These are phyloP conservation scores for Carex arenaria DNA, from an alignment of 202 grass and related monocot species.

Conservation along the genomic window DNA sequence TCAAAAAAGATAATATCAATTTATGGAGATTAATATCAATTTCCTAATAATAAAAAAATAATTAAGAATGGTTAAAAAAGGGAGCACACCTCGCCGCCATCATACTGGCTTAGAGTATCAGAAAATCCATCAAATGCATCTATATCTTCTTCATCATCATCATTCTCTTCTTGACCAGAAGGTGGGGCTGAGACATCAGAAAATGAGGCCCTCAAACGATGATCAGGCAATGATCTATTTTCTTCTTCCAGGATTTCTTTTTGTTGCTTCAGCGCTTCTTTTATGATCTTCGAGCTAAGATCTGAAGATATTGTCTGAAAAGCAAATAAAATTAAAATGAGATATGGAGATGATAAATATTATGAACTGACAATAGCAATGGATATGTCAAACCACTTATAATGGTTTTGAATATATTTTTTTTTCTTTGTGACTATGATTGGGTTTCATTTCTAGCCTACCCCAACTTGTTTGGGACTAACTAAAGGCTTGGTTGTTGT, in stretches of 20 bases:
- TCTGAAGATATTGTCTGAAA: constrained; percentile 42
- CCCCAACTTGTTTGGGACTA: no score
- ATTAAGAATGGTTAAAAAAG: neutral
- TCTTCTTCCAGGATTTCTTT: constrained; percentile 56
- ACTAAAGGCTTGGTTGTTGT: neutral
- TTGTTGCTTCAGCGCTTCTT: constrained; percentile 75
- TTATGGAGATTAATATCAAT: neutral
- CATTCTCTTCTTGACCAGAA: neutral
- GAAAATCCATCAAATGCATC: constrained; percentile 72
- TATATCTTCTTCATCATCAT: constrained; percentile 37
- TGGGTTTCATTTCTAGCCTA: no score
- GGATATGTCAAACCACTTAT: neutral
- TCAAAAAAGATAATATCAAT: neutral
- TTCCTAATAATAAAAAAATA: neutral
- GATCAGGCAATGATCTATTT: neutral
- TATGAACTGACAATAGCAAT: neutral
- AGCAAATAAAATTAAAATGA: neutral
- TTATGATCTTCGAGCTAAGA: constrained; percentile 77
- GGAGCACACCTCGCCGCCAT: constrained; percentile 44
- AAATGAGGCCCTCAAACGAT: constrained; percentile 3
- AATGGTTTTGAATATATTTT: no score
- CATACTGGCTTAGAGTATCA: constrained; percentile 64
- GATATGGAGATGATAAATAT: neutral
- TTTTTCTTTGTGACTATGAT: no score
- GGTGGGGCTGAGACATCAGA: neutral